phyloP scores from a whole-genome alignment of 257 asterid genomes.

The Asclepias syriaca region DNA sequence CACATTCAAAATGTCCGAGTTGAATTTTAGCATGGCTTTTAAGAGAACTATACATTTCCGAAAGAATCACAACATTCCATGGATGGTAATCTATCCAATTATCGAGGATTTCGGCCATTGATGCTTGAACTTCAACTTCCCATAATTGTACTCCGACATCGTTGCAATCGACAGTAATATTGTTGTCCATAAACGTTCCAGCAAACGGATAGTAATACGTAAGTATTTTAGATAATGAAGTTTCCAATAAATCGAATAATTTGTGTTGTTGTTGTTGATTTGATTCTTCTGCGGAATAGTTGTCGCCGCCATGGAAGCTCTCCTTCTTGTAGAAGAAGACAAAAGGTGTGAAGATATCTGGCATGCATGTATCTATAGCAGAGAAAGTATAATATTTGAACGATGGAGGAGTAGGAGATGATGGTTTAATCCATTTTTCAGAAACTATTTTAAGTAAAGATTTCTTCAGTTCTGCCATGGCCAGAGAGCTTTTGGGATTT shows the following conservation, averaged over 20 bases:
- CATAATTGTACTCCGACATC: constrained; percentile 7
- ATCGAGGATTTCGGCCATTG: constrained; percentile 4
- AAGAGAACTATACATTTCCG: not conserved
- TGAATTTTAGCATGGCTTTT: not conserved
- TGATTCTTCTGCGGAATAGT: no score
- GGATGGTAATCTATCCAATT: no score
- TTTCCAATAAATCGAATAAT: not conserved
- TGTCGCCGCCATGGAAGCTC: no score
- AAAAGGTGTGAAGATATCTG: not conserved
- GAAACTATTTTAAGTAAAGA: not conserved
- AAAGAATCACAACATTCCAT: constrained; percentile 3
- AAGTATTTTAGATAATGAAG: not conserved
- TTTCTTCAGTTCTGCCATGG: not conserved
- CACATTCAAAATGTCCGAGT: no score
- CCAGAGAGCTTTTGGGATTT: no score
- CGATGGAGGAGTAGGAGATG: constrained; percentile 12
- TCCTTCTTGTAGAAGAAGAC: constrained; percentile 7
- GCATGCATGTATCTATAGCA: constrained; percentile 1
- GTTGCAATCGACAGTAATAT: constrained; percentile 1
- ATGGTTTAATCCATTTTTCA: no score
- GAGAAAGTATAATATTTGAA: constrained; percentile 12
- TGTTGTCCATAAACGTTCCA: constrained; percentile 8
- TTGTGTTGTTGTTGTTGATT: no score
- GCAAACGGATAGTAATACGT: constrained; percentile 11
- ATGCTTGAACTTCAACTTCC: not conserved